Evolutionary conservation across 257 asterid genomes (phyloP), one percentile per base, ranked within the genome.

Genomic region (Gynochthodes officinalis): DNA sequence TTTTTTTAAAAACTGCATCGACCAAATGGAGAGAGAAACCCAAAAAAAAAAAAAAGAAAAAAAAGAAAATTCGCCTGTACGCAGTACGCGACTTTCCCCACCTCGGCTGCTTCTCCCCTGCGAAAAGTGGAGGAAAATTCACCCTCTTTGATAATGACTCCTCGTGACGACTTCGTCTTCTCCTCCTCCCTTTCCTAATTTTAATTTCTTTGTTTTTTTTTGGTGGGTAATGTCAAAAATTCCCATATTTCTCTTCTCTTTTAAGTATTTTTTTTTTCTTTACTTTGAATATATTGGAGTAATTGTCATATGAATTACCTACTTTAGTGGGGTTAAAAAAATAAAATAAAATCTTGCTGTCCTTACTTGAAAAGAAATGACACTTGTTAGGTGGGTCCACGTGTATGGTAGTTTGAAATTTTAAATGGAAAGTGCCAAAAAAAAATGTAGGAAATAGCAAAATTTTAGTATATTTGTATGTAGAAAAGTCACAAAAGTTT

Each of bases 111-210:
- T 49, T 50, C 0, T 13, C 0, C 19, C 37, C 16, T 74, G 65
- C 69, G 69, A 57, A 37, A 76, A 60, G 69, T 42, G 73, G 61
- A 52, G 73, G 76, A 76, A 62, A 75, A 74, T 82, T 67, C 75
- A 69, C 21, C 76, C 63, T 15, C 33, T 46, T 48, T 42, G 69
- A 78, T 32, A 49, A 62, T 11, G 69, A 69, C 63, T 25, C 10
- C 68, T n/a, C n/a, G n/a, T 63, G 43, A 18, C 13, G 19, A n/a
- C 67, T 61, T 77, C 14, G 52, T 59, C 64, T 39, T 21, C 7
- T 27, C 28, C 4, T 13, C 33, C 19, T 58, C 0, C 8, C 40
- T 28, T 12, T 25, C 37, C 13, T 32, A 9, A 4, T 2, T 60
- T 60, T 15, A 27, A 30, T 3, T 13, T 60, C 2, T 19, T 27